Conservation (phyloP, 1,284 basidiomycete species). For the Trichosporon asahii region DNA sequence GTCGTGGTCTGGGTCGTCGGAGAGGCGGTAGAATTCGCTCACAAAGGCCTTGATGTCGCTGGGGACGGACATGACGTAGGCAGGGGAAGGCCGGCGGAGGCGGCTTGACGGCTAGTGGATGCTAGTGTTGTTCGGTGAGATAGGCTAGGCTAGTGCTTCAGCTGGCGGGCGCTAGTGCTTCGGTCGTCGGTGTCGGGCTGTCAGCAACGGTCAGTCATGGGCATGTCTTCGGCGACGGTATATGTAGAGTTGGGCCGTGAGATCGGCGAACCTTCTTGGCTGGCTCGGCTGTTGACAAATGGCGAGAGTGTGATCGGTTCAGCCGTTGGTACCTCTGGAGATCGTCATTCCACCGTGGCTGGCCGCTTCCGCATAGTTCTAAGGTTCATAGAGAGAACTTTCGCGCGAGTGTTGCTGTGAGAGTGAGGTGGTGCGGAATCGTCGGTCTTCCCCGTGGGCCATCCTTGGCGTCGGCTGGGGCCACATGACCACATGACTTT, state of each 20-base stretch:
- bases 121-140: no score
- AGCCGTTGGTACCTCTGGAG: neutral
- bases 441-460: neutral
- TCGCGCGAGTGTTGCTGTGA: neutral
- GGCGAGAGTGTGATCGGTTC: neutral
- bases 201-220: neutral
- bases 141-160: no score
- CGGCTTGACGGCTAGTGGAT: no score
- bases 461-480: no score
- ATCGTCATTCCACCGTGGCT: neutral
- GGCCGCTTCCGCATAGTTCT: neutral
- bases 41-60: neutral
- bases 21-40: neutral
- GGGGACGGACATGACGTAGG: constrained; percentile 2
- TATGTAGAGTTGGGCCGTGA: neutral
- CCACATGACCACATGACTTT: neutral
- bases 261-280: neutral
- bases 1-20: constrained; percentile 12
- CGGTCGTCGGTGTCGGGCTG: neutral
- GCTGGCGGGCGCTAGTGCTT: no score
- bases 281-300: neutral
- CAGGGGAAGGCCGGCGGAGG: neutral
- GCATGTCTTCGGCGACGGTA: neutral
- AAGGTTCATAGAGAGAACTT: no score
- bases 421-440: neutral